Conservation (phyloP, 2,329 filamentous ascomycete genomes). For the Xylariaceae sp. region DNA sequence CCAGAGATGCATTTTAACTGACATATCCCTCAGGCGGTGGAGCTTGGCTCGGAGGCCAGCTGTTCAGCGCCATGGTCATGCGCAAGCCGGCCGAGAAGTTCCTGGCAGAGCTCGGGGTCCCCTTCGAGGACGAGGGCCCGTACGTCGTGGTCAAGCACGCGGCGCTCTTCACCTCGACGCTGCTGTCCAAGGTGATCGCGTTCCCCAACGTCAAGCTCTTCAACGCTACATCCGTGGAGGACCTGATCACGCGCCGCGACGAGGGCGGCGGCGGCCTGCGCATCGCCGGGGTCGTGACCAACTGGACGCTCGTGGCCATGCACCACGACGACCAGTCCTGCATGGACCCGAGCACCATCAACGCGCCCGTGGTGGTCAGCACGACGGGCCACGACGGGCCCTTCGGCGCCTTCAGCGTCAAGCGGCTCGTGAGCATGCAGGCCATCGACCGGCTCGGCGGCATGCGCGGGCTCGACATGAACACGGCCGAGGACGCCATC, state of each 20-base stretch:
- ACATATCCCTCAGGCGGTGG: constrained; percentile 55
- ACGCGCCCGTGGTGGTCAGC: constrained; percentile 78
- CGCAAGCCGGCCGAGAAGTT: constrained; percentile 86
- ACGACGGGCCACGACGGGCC: constrained; percentile 89
- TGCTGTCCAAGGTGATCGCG: constrained; percentile 72
- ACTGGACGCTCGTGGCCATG: constrained; percentile 88
- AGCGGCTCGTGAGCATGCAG: constrained; percentile 85
- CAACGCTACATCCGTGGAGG: constrained; percentile 89
- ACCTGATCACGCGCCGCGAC: constrained; percentile 73
- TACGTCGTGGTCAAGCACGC: constrained; percentile 93
- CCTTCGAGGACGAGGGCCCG: constrained; percentile 80
- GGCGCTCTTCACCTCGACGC: constrained; percentile 81
- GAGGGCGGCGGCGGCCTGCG: constrained; percentile 47
- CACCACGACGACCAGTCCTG: constrained; percentile 85
- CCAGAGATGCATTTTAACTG: constrained; percentile 11
- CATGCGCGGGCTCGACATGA: constrained; percentile 93
- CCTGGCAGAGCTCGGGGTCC: constrained; percentile 70
- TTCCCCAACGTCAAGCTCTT: constrained; percentile 94
- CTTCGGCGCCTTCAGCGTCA: constrained; percentile 85
- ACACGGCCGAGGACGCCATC: constrained; percentile 82
- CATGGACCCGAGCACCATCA: constrained; percentile 98
- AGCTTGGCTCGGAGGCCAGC: constrained; percentile 88
- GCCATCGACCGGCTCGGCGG: constrained; percentile 75
- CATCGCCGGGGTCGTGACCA: constrained; percentile 85
- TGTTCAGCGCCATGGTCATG: constrained; percentile 94